Evolutionary conservation across 306 rosid species (phyloP), one percentile per base, ranked within the genome.

Genomic region (apple (Malus domestica)): DNA sequence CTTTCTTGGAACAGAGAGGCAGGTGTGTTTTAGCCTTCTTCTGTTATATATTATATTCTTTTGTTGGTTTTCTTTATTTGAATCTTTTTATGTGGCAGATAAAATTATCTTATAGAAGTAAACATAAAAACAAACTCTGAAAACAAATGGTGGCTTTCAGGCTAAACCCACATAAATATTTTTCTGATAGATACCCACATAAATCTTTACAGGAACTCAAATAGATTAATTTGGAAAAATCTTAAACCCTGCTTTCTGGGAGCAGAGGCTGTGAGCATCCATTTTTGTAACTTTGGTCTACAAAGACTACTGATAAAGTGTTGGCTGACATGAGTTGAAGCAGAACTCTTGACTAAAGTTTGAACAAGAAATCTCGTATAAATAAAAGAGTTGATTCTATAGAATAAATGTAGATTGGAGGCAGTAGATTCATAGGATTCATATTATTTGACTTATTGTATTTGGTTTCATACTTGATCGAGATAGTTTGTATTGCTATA

Each of bases 1-100:
- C 68, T 95, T 95, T 89, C 98, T 95, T 80, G 98, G 98, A 84
- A 92, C 93, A 8, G 98, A 95, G 82, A 92, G 97, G 83, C 98
- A 92, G 97, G 98, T 95, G 33, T 75, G 69, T 73, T 23, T 84
- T 71, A 16, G 14, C 29, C 63, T 46, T 58, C 10, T 44, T 73
- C 30, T 7, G 12, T 66, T 68, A 29, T 10, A 15, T 66, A 25
- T 64, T 55, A n/a, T n/a, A 11, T 32, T 71, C 22, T 38, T 29
- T 19, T 32, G 20, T 49, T 49, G 16, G 55, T 33, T 49, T 16
- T 40, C 68, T 65, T 51, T 42, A 12, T 23, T 45, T 73, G 40
- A 40, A 29, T 71, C 33, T 57, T 3, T 69, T 29, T 27, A 72
- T 45, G 16, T 52, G 68, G 64, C 71, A 20, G 75, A 32, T 30